Base-by-base conservation (phyloP, 2,329 filamentous ascomycete species). In the Cordyceps tenuipes region DNA sequence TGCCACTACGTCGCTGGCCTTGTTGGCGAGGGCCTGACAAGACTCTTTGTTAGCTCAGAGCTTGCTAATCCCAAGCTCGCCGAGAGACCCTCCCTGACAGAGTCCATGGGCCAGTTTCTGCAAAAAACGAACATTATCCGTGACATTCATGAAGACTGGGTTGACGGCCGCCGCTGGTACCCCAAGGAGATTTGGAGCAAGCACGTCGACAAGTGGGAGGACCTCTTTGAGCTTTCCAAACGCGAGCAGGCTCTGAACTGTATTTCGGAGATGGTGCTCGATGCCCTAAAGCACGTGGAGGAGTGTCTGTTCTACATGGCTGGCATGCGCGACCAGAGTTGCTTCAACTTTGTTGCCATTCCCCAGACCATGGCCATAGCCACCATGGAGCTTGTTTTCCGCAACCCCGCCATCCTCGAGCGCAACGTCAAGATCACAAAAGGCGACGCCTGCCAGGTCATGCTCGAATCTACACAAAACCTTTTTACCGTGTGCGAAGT, bases 101-200 rank as follows among this genome's bases (percentile, higher is more conserved):
- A 96, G 75, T 93, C 91, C 49, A 99, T 99, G 94, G 94, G 91
- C 26, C 89, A 96, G 66, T 96, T 99, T 75, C 79, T 99, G 63
- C 94, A 99, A 71, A 96, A 99, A 80, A 96, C 91, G 65, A 99
- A 99, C 80, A 97, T 99, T 72, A 97, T 97, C 70, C 90, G 94
- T 70, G 94, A 99, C 72, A 83, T 97, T 64, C 85, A 87, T 67
- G 94, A 99, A 73, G 94, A 99, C 70, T 87, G 87, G 67, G 83
- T 89, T 62, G 94, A 97, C 73, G 86, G 88, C 67, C 85, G 94
- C 63, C 86, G 90, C 61, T 99, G 96, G 82, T 99, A 91, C 85
- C 94, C 94, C 55, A 89, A 88, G 73, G 91, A 96, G 76, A 91
- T 99, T 70, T 99, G 94, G 94, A 91, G 89, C 70, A 95, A 96